phyloP scores from a whole-genome alignment of 2,329 filamentous ascomycete genomes.

The Drechslerella coelobrocha region DNA sequence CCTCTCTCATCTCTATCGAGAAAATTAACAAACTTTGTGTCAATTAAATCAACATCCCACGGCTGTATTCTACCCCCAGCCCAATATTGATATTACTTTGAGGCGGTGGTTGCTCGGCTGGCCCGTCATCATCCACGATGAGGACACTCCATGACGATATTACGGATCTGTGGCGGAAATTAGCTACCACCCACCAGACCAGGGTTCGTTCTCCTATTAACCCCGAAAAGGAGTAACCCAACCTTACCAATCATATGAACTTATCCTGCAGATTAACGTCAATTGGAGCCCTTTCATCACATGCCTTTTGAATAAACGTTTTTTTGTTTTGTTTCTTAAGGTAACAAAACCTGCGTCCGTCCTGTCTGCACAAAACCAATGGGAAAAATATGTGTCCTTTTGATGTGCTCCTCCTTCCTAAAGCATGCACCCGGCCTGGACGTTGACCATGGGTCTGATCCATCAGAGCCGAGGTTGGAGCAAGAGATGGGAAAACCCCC shows the following conservation, averaged over 20 bases:
- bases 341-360: no score
- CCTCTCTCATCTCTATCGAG: neutral
- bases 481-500: neutral
- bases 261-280: neutral
- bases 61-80: no score
- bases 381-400: neutral
- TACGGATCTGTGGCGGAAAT: conserved; percentile 3
- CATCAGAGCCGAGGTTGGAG: conserved; percentile 4
- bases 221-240: conserved; percentile 1
- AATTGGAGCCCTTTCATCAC: neutral
- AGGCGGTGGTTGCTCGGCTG: neutral
- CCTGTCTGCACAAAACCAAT: neutral
- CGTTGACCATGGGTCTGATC: neutral
- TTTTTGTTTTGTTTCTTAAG: neutral
- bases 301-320: neutral
- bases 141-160: conserved; percentile 2
- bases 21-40: neutral
- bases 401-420: neutral
- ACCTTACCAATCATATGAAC: neutral
- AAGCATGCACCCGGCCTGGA: neutral
- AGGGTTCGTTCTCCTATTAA: no score
- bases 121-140: neutral
- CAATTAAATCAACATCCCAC: no score
- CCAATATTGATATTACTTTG: no score
- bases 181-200: neutral